phyloP scores from a whole-genome alignment of 1,284 basidiomycete genomes.

The Irpex rosettiformis region DNA sequence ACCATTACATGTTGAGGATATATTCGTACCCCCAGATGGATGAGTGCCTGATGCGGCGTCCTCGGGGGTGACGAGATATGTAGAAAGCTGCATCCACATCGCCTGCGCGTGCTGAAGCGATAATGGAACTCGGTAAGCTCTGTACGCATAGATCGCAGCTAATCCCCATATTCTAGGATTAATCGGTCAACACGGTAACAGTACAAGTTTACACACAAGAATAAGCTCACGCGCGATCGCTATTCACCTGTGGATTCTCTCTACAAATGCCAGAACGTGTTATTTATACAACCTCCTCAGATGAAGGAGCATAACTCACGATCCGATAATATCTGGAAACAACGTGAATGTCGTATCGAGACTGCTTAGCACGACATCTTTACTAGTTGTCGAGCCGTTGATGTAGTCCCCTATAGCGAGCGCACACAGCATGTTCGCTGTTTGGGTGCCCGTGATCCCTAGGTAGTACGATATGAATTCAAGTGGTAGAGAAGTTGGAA shows the following conservation, averaged over 20 bases:
- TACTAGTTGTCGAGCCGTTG: neutral
- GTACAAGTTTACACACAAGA: too few relatives aligned
- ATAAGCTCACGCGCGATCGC: too few relatives aligned
- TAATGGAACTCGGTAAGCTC: neutral
- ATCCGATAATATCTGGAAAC: neutral
- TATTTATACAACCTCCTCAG: too few relatives aligned
- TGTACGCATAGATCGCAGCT: neutral
- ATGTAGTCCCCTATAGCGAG: neutral
- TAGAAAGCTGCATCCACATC: neutral
- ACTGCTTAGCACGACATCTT: neutral
- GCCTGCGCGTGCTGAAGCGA: neutral
- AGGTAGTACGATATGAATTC: too few relatives aligned
- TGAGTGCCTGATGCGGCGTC: neutral
- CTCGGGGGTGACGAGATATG: neutral
- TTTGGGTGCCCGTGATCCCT: too few relatives aligned
- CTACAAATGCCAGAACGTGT: too few relatives aligned
- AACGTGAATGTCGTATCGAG: neutral
- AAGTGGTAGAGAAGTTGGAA: too few relatives aligned
- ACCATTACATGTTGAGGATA: neutral
- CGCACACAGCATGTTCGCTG: neutral
- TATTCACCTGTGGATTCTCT: too few relatives aligned
- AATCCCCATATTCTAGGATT: neutral
- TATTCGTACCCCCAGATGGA: neutral
- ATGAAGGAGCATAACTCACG: too few relatives aligned
- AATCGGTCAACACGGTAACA: too few relatives aligned